Percentiles rank a stretch among this genome's conserved stretches.
These are phyloP conservation scores for Backusella parvicylindrica DNA, from an alignment of 192 early-diverging fungal genomes.

Conservation along the genomic window DNA sequence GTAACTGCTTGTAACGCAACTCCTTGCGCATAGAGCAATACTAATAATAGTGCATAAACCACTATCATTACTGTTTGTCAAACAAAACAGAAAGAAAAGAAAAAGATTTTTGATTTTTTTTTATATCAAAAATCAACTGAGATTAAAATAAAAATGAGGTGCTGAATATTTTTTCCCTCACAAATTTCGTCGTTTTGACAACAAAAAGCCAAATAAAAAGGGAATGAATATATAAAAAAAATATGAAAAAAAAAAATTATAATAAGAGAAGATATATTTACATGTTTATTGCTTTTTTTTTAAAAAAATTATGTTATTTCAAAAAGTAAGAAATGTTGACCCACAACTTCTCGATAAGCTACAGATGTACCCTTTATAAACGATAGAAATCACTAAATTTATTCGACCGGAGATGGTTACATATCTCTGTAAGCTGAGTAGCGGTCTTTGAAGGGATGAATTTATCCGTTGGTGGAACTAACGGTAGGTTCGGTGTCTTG, in stretches of 20 bases:
- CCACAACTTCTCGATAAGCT: background rate
- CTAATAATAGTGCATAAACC: background rate
- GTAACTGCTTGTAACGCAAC: constrained; percentile 4
- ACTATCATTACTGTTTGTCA: constrained; percentile 3
- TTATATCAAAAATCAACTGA: no score
- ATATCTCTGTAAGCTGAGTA: constrained; percentile 23
- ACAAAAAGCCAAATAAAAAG: background rate
- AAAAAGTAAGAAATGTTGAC: background rate
- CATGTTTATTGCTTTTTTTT: background rate
- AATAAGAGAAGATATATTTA: background rate
- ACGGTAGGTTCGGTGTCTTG: constrained; percentile 23
- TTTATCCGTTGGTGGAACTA: constrained; percentile 21
- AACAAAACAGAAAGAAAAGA: background rate
- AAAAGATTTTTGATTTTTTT: background rate
- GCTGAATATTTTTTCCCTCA: background rate
- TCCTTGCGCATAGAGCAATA: background rate
- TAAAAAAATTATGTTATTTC: background rate
- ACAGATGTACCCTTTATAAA: background rate
- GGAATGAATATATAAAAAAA: background rate
- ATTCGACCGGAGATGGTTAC: constrained; percentile 20
- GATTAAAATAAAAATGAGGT: no score
- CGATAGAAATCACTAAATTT: no score
- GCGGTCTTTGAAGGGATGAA: constrained; percentile 32
- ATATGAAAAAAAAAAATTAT: background rate
- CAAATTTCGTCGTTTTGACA: background rate